phyloP scores from a whole-genome alignment of 2,329 filamentous ascomycete genomes.

The Hymenoscyphus linearis region DNA sequence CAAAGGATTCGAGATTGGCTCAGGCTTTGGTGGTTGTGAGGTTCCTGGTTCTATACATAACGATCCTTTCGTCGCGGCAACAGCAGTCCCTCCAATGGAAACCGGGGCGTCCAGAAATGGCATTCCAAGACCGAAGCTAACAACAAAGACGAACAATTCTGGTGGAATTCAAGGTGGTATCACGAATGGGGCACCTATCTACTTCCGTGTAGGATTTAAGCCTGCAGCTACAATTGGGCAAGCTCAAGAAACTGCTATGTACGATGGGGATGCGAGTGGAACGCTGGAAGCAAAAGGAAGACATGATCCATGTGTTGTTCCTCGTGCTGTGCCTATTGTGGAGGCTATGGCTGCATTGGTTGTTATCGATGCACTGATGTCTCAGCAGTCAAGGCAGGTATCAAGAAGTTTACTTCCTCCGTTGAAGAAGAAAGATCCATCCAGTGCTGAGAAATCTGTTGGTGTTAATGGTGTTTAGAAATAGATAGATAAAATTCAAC shows the following conservation, averaged over 20 bases:
- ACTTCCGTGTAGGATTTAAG: conserved; percentile 95
- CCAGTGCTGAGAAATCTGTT: background rate
- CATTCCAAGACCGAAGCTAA: conserved; percentile 55
- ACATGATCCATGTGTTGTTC: conserved; percentile 87
- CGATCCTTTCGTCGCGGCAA: conserved; percentile 67
- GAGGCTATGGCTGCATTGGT: conserved; percentile 89
- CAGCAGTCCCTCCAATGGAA: conserved; percentile 38
- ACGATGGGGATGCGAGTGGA: conserved; percentile 65
- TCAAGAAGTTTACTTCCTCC: conserved; percentile 42
- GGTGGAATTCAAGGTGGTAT: conserved; percentile 10
- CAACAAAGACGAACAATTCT: conserved; percentile 67
- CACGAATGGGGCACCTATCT: conserved; percentile 61
- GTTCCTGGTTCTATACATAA: conserved; percentile 89
- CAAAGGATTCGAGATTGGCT: conserved; percentile 94
- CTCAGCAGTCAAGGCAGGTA: conserved; percentile 62
- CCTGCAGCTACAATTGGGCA: conserved; percentile 89
- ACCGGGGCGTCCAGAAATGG: conserved; percentile 41
- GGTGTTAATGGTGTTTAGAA: background rate
- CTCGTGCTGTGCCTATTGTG: conserved; percentile 76
- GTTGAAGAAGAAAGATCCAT: conserved; percentile 24
- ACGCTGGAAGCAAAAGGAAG: conserved; percentile 85
- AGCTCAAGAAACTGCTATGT: conserved; percentile 77
- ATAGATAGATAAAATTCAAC: conserved; percentile 21
- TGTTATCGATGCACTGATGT: conserved; percentile 80
- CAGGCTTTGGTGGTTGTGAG: conserved; percentile 82